Evolutionary conservation across 1,139 yeast species (phyloP), one percentile per base, ranked within the genome.

Genomic region (Magnusiomyces fungicola): DNA sequence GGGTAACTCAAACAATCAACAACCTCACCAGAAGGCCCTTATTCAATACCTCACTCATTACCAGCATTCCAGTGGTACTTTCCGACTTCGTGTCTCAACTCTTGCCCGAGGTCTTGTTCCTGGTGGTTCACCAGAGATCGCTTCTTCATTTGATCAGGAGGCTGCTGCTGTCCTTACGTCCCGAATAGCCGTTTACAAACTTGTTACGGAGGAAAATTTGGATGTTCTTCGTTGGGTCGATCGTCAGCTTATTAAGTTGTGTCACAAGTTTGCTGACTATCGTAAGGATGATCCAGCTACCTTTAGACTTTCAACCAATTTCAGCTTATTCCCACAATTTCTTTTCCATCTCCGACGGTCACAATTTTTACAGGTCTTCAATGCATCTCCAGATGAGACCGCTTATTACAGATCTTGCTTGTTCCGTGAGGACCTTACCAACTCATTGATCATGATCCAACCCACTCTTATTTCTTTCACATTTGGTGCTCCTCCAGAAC

Each of bases 311-410:
- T 75, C 87, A 0, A 79, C 80, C 48, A 75, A 80, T 55, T 86
- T 82, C 64, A 80, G 90, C 23, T 70, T 86, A 65, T 73, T 81
- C 52, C 92, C 92, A 1, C 92, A 83, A 61, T 84, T 83, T 62
- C 69, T 83, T 62, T 84, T 78, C 65, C 88, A 83, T 64, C 70
- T 84, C 56, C 71, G 90, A 61, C 71, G 92, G 51, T 81, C 88
- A 1, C 84, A 79, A 49, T 79, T 83, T 58, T 70, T 83, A 24
- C 81, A 79, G 60, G 81, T 83, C 29, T 84, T 84, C 67, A 82
- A 82, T 64, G 80, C 79, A 58, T 83, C 92, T 1, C 94, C 94
- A 0, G 94, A 84, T 67, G 94, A 84, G 65, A 81, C 90, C 1
- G 74, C 82, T 34, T 84, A 75, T 63, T 75, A 81, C 52, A 74